Conservation (phyloP, 2,329 filamentous ascomycete genomes). For the Clonostachys solani region DNA sequence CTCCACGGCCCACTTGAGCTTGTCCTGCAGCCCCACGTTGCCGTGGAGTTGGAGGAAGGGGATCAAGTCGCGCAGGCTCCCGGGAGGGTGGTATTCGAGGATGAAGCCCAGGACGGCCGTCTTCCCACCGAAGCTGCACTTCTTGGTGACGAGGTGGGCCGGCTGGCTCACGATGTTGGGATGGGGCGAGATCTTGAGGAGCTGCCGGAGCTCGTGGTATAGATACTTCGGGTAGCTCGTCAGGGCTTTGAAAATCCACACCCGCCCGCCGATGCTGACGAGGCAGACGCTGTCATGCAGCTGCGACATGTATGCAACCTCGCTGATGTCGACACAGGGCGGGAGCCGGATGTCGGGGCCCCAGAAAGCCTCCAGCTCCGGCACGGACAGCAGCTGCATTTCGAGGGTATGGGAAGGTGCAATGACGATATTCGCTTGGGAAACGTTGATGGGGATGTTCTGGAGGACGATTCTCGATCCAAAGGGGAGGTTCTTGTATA, state of each 20-base stretch:
- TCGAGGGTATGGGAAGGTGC: constrained; percentile 50
- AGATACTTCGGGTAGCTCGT: constrained; percentile 55
- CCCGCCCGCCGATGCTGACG: constrained; percentile 33
- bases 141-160: constrained; percentile 50
- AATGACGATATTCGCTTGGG: constrained; percentile 38
- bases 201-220: constrained; percentile 55
- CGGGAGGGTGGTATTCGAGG: constrained; percentile 46
- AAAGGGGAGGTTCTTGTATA: constrained; percentile 47
- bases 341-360: constrained; percentile 33
- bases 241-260: constrained; percentile 54
- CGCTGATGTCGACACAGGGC: constrained; percentile 39
- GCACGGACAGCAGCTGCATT: constrained; percentile 40
- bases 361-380: constrained; percentile 38
- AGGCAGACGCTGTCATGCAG: constrained; percentile 57
- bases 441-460: constrained; percentile 41
- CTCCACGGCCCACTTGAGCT: constrained; percentile 50
- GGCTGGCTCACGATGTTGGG: constrained; percentile 48
- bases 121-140: constrained; percentile 51
- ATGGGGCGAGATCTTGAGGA: constrained; percentile 48
- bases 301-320: constrained; percentile 46
- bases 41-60: constrained; percentile 44
- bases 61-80: constrained; percentile 50
- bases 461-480: constrained; percentile 53
- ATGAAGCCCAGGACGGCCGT: constrained; percentile 52
- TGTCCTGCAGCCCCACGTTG: constrained; percentile 33